phyloP scores from a whole-genome alignment of 2,329 filamentous ascomycete species.

The Boeremia lycopersici region DNA sequence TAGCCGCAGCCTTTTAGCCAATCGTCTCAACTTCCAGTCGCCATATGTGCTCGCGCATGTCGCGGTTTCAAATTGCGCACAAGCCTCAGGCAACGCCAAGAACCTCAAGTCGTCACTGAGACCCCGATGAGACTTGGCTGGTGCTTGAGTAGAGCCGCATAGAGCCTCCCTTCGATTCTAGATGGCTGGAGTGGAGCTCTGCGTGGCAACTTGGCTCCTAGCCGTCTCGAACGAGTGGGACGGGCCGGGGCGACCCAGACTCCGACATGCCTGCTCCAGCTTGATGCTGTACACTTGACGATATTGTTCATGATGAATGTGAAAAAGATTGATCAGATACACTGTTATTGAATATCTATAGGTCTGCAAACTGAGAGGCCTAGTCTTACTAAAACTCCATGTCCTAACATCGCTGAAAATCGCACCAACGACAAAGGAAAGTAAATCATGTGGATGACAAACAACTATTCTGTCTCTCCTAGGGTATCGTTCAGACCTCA shows the following conservation, averaged over 20 bases:
- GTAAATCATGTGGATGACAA: neutral
- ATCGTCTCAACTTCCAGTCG: slow-evolving; percentile 6
- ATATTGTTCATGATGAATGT: no score
- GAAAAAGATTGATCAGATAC: neutral
- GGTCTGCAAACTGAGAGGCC: neutral
- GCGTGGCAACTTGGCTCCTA: slow-evolving; percentile 1
- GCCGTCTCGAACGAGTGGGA: slow-evolving; percentile 1
- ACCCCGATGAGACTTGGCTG: slow-evolving; percentile 28
- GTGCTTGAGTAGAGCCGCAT: slow-evolving; percentile 18
- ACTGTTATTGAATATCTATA: slow-evolving; percentile 3
- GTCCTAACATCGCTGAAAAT: slow-evolving; percentile 10
- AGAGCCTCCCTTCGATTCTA: neutral
- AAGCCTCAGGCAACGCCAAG: slow-evolving; percentile 20
- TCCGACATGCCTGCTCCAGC: neutral
- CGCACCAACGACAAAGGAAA: slow-evolving; percentile 9
- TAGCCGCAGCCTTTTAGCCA: slow-evolving; percentile 4
- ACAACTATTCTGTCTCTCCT: slow-evolving; percentile 1
- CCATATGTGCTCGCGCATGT: slow-evolving; percentile 1
- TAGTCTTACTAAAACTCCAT: slow-evolving; percentile 3
- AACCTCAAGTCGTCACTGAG: slow-evolving; percentile 23
- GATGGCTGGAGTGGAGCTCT: neutral
- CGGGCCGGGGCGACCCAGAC: slow-evolving; percentile 7
- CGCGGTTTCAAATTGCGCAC: slow-evolving; percentile 4
- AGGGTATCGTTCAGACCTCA: slow-evolving; percentile 35
- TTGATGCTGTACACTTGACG: neutral